Base-by-base conservation (phyloP, 2,329 filamentous ascomycete genomes). In the Coniochaeta sp. region DNA sequence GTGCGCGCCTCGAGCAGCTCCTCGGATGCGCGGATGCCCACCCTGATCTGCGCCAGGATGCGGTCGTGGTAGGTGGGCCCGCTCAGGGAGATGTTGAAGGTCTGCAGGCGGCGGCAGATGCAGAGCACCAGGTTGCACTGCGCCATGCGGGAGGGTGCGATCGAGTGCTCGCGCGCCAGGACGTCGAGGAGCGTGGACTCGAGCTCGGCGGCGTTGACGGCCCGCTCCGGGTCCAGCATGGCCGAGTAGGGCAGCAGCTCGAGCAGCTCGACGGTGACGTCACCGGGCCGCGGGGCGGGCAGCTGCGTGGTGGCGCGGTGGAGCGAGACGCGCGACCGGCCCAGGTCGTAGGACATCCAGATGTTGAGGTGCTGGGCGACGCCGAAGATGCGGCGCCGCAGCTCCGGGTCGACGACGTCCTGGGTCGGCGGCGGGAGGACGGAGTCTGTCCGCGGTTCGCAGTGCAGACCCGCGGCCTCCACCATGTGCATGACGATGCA, bases 331-430 rank as follows among this genome's bases (percentile, higher is more conserved):
- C 81, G 74, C 0, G 81, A 82, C 0, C 80, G 76, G 1, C 82
- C 82, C 58, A 84, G 77, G 59, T 86, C 83, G 62, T 83, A 85
- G 0, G 81, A 84, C 28, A 80, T 79, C 82, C 82, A 85, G 14
- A 79, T 80, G 63, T 85, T 85, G 8, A 86, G 74, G 63, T 85
- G 82, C 10, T 81, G 79, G 0, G 82, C 78, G 44, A 85, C 76
- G 58, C 79, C 76, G 65, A 82, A 70, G 3, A 82, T 67, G 1
- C 79, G 70, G 14, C 74, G 72, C 12, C 74, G 72, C 9, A 72
- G 69, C 32, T 81, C 79, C 12, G 71, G 55, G 17, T 75, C 69
- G 17, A 72, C 63, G 1, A 72, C 63, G 1, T 67, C 65, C 16
- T 69, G 67, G 6, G 62, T 67, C 0, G 68, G 52, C 1, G 62